These are phyloP conservation scores for Coemansia sp. DNA, from an alignment of 192 early-diverging fungal genomes.

Conservation along the genomic window DNA sequence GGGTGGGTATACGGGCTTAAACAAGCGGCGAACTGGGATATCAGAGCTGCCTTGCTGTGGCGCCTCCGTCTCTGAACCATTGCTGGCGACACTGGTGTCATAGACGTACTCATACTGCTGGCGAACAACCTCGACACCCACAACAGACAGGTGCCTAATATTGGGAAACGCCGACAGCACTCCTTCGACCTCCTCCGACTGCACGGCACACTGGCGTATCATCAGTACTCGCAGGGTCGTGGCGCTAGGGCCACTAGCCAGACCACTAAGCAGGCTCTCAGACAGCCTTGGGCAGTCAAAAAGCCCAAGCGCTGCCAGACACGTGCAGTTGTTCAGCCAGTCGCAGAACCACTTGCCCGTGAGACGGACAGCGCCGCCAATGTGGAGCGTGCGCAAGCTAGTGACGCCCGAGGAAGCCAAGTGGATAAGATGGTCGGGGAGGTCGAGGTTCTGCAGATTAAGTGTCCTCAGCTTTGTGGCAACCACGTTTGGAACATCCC, in stretches of 20 bases:
- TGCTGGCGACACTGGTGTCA: neutral
- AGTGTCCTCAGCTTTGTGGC: constrained; percentile 26
- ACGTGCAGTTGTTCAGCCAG: constrained; percentile 16
- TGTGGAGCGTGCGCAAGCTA: constrained; percentile 30
- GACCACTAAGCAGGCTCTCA: constrained; percentile 15
- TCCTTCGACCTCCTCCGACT: constrained; percentile 40
- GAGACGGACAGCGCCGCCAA: constrained; percentile 18
- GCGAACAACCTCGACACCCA: constrained; percentile 34
- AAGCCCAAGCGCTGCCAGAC: constrained; percentile 28
- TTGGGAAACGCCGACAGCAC: constrained; percentile 20
- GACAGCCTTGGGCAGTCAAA: constrained; percentile 23
- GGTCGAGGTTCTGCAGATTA: constrained; percentile 25
- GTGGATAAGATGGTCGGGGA: constrained; percentile 17
- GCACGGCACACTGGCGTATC: constrained; percentile 32
- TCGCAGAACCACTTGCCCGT: constrained; percentile 16
- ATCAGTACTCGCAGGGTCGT: constrained; percentile 19
- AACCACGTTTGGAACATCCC: constrained; percentile 1
- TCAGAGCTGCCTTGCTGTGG: neutral
- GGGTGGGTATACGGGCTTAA: constrained; percentile 26
- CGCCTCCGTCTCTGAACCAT: neutral
- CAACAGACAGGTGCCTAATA: constrained; percentile 24
- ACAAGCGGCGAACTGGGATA: constrained; percentile 15
- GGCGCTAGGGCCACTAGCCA: constrained; percentile 28
- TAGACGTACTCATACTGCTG: constrained; percentile 33
- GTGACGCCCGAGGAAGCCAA: constrained; percentile 16